phyloP scores from a whole-genome alignment of 805 yeast species.

The Komagataella kurtzmanii region DNA sequence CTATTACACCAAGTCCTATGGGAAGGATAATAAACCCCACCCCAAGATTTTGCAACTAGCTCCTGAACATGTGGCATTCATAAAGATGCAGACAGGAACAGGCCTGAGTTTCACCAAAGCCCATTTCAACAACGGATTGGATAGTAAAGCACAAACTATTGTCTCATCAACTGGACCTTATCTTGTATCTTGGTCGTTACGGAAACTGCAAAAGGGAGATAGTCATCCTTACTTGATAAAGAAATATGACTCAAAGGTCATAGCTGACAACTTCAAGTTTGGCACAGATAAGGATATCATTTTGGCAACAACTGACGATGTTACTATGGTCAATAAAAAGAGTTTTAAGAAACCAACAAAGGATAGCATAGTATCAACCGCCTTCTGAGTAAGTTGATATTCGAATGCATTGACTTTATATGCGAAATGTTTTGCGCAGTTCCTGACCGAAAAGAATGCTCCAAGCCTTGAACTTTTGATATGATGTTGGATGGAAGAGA shows the following conservation, averaged over 20 bases:
- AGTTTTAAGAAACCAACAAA: constrained; percentile 46
- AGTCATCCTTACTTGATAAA: constrained; percentile 47
- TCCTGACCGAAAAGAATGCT: constrained; percentile 48
- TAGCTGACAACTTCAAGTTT: constrained; percentile 69
- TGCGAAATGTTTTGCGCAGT: constrained; percentile 21
- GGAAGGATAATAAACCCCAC: constrained; percentile 49
- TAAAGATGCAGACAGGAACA: constrained; percentile 34
- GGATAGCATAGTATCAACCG: constrained; percentile 8
- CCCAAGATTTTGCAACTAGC: constrained; percentile 55
- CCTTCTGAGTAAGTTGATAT: not conserved
- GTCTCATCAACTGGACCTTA: constrained; percentile 75
- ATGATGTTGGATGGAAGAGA: constrained; percentile 28
- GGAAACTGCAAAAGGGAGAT: constrained; percentile 39
- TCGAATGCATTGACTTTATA: not conserved
- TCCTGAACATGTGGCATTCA: constrained; percentile 61
- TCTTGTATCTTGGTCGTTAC: constrained; percentile 69
- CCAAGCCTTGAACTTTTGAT: constrained; percentile 50
- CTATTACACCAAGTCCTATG: constrained; percentile 47
- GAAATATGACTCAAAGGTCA: constrained; percentile 43
- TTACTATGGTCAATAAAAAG: constrained; percentile 50
- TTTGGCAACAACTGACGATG: constrained; percentile 65
- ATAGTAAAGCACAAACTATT: constrained; percentile 51
- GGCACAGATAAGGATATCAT: constrained; percentile 61
- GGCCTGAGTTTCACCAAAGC: constrained; percentile 58
- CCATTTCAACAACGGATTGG: constrained; percentile 60